phyloP scores from a whole-genome alignment of 345 rosid genomes.

The Dimocarpus longan region DNA sequence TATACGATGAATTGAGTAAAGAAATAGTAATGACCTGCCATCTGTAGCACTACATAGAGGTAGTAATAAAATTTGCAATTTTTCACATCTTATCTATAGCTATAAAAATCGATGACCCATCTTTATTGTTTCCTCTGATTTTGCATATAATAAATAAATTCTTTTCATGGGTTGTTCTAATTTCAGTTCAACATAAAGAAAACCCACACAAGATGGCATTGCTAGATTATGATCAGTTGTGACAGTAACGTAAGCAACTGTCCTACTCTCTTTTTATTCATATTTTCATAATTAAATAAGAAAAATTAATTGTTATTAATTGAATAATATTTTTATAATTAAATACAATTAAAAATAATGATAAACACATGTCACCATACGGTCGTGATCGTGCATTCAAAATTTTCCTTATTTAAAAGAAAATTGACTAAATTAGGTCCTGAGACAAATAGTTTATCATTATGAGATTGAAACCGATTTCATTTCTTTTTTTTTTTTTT shows the following conservation, averaged over 20 bases:
- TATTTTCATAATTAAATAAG: not conserved
- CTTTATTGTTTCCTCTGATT: not conserved
- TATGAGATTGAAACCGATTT: not conserved
- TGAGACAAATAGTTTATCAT: not conserved
- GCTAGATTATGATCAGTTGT: not conserved
- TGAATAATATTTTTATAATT: no score
- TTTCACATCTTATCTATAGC: not conserved
- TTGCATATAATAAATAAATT: slow-evolving; percentile 18
- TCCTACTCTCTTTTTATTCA: not conserved
- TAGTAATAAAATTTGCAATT: not conserved
- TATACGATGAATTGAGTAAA: not conserved
- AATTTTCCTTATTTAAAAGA: no score
- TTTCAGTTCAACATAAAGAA: not conserved
- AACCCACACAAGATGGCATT: not conserved
- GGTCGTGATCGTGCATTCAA: no score
- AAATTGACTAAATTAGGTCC: no score
- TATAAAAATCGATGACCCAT: not conserved
- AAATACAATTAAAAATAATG: no score
- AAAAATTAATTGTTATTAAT: no score
- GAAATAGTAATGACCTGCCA: not conserved
- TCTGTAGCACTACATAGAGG: not conserved
- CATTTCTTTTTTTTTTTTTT: no score
- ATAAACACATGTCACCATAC: no score
- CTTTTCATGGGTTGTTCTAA: not conserved
- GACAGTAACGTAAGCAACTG: not conserved